Evolutionary conservation across 2,329 filamentous ascomycete species (phyloP).

Genomic region (Fusarium pseudoanthophilum): DNA sequence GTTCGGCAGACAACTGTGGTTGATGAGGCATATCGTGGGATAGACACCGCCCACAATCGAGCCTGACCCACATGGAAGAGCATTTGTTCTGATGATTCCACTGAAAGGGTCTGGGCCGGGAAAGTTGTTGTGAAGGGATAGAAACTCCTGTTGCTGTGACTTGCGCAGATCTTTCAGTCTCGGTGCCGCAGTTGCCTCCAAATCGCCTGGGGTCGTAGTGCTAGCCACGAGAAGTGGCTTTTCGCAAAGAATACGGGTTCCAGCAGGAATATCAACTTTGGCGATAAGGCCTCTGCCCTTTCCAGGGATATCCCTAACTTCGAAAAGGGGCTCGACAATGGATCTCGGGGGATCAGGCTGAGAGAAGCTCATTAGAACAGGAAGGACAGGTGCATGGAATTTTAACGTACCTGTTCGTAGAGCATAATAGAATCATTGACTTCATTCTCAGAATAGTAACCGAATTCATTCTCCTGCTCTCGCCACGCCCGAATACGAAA

Average conservation of each 20-base stretch:
- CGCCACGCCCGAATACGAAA: not conserved
- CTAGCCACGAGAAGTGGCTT: not conserved
- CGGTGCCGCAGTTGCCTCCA: not conserved
- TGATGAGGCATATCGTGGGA: not conserved
- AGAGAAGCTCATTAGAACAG: not conserved
- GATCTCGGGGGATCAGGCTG: not conserved
- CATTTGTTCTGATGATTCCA: not conserved
- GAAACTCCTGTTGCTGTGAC: not conserved
- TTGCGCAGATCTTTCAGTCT: not conserved
- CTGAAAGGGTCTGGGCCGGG: not conserved
- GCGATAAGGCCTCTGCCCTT: not conserved
- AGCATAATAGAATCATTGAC: not conserved
- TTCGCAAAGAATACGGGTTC: not conserved
- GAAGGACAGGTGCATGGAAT: accelerated
- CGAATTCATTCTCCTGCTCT: no score
- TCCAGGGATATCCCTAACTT: not conserved
- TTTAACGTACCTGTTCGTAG: not conserved
- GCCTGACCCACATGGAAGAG: not conserved
- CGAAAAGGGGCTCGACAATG: not conserved
- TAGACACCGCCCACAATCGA: not conserved
- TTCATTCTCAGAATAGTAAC: not conserved
- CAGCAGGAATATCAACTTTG: not conserved
- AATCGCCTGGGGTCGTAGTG: accelerated
- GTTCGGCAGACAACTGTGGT: not conserved
- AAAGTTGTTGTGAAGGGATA: not conserved